These are phyloP conservation scores for Rachicladosporium sp. DNA, from an alignment of 2,329 filamentous ascomycete species.

Conservation along the genomic window DNA sequence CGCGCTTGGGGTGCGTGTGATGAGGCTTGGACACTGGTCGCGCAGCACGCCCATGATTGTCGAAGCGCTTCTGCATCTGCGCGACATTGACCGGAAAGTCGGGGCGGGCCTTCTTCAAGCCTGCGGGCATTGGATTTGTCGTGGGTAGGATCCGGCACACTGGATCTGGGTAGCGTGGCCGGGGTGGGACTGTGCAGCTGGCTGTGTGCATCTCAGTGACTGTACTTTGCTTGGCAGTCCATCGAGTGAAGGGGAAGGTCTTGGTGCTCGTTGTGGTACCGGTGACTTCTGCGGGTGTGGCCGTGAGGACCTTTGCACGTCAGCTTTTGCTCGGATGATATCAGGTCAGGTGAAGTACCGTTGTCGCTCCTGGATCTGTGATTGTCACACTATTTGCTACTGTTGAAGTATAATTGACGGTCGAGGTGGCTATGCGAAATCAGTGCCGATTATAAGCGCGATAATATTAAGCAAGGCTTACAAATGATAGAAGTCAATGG, in stretches of 20 bases:
- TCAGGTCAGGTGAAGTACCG: conserved; percentile 3
- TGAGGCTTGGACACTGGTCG: not conserved
- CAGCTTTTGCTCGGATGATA: not conserved
- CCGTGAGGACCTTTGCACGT: conserved; percentile 2
- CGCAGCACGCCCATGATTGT: conserved; percentile 13
- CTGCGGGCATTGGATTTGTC: conserved; percentile 12
- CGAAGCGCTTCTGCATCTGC: conserved; percentile 12
- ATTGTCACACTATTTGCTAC: conserved; percentile 7
- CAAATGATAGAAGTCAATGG: conserved; percentile 1
- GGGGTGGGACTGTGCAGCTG: conserved; percentile 25
- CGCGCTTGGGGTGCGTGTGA: conserved; percentile 15
- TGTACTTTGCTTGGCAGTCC: conserved; percentile 11
- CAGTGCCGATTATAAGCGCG: not conserved
- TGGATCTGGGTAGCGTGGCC: conserved; percentile 22
- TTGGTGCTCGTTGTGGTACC: conserved; percentile 16
- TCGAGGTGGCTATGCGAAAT: conserved; percentile 2
- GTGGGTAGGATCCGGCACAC: conserved; percentile 25
- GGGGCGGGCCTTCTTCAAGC: conserved; percentile 16
- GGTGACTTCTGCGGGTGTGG: conserved; percentile 4
- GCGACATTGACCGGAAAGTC: conserved; percentile 8
- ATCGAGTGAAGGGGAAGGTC: conserved; percentile 23
- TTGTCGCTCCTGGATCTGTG: conserved; percentile 5
- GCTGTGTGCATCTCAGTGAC: conserved; percentile 24
- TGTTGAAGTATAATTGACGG: conserved; percentile 8
- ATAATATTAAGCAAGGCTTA: not conserved